Base-by-base conservation (phyloP, 2,329 filamentous ascomycete species). In the Aspergillus oerlinghausenensis region DNA sequence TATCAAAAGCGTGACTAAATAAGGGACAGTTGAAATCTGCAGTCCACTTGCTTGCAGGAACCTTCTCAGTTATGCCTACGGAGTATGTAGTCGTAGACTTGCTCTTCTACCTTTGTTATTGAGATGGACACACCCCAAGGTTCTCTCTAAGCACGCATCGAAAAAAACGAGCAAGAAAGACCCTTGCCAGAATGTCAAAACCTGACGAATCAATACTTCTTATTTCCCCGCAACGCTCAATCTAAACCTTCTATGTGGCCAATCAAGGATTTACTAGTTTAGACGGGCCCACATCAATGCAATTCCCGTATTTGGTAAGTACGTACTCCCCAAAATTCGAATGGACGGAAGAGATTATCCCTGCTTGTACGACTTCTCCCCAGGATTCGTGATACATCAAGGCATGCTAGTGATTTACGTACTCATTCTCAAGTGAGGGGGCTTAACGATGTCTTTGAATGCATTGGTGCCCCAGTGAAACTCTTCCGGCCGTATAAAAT, bases 121-220 rank as follows among this genome's bases (percentile, higher is more conserved):
- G 11, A 35, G 32, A 14, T 14, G 11, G 11, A 17, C 11, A 35
- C 14, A 1, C 17, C 32, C 32, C 32, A 17, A 38, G 32, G 32
- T 17, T 38, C 14, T 38, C 11, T 14, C 4, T 28, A 19, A 28
- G 49, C n/a, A 47, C 28, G 40, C n/a, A 28, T 11, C 21, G 40
- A 17, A 49, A 51, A 45, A 19, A 49, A 29, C 35, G 32, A 10
- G 35, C 19, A 55, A 53, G n/a, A 45, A 53, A 19, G 21, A 19
- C 42, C n/a, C 42, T 21, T 45, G n/a, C n/a, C 45, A 56, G 28
- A 49, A 35, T 35, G 6, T 38, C 48, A 23, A 54, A 54, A 54
- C 55, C 51, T 57, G 47, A 9, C 55, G 47, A 57, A 57, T 57
- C 55, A 57, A 25, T 23, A 35, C n/a, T 26, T 28, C 19, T 45